A percentile compares a stretch with the other conserved stretches of the same genome.
Conservation (phyloP, 1,284 basidiomycete species). For the Rhodofomes roseus region DNA sequence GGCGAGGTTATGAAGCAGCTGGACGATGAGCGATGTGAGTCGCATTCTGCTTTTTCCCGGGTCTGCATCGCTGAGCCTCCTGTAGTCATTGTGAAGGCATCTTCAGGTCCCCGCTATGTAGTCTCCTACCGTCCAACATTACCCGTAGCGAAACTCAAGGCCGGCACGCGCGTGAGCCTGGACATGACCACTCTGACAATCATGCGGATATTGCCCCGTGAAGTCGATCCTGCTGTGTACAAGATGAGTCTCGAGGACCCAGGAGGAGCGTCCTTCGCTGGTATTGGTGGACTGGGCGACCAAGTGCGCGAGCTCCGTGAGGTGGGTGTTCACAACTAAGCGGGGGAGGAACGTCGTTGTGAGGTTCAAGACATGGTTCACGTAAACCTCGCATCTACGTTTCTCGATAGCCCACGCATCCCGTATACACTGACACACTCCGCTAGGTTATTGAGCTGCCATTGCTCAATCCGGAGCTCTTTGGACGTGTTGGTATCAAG, state of each 20-base stretch:
- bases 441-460: slow-evolving; percentile 91
- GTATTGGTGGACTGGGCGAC: slow-evolving; percentile 94
- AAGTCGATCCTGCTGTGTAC: slow-evolving; percentile 98
- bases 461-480: slow-evolving; percentile 93
- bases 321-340: slow-evolving; percentile 35
- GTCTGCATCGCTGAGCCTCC: background rate
- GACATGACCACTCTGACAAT: slow-evolving; percentile 99
- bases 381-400: background rate
- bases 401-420: background rate
- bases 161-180: slow-evolving; percentile 92
- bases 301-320: slow-evolving; percentile 97
- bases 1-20: slow-evolving; percentile 99
- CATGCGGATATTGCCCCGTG: slow-evolving; percentile 96
- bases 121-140: slow-evolving; percentile 96
- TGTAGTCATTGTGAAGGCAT: slow-evolving; percentile 97
- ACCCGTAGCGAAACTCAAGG: slow-evolving; percentile 90
- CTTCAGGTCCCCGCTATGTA: slow-evolving; percentile 96
- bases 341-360: background rate
- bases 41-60: background rate
- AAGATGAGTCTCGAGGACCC: slow-evolving; percentile 99
- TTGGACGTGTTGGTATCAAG: slow-evolving; percentile 93
- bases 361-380: background rate
- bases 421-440: background rate
- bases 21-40: slow-evolving; percentile 94
- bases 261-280: slow-evolving; percentile 92